A percentile compares a stretch with the other conserved stretches of the same genome.
Evolutionary conservation across 164 flowering plant species (phyloP).

Genomic region (Akebia trifoliata): DNA sequence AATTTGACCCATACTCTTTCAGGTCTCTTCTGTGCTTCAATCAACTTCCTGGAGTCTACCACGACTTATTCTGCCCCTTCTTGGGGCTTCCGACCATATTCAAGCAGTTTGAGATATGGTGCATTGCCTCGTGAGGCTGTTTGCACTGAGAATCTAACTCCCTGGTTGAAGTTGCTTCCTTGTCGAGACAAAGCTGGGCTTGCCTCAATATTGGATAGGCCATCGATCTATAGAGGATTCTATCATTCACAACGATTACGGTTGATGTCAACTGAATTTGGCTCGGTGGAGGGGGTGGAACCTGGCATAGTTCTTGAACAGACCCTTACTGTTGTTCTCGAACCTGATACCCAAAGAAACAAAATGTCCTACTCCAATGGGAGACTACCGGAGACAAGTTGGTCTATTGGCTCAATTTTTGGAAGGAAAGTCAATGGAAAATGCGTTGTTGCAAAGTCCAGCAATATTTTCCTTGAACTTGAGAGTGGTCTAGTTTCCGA

Average conservation of each 20-base stretch:
- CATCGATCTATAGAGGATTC: slow-evolving; percentile 82
- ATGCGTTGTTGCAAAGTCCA: slow-evolving; percentile 80
- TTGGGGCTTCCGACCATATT: slow-evolving; percentile 50
- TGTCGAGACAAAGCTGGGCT: slow-evolving; percentile 97
- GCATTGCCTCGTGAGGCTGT: slow-evolving; percentile 96
- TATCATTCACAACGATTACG: slow-evolving; percentile 88
- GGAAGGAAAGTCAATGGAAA: slow-evolving; percentile 55
- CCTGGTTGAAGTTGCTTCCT: slow-evolving; percentile 97
- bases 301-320: slow-evolving; percentile 70
- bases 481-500: slow-evolving; percentile 48
- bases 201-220: slow-evolving; percentile 76
- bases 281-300: slow-evolving; percentile 20
- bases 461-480: slow-evolving; percentile 64
- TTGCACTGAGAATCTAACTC: slow-evolving; percentile 97
- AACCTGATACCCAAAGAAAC: slow-evolving; percentile 39
- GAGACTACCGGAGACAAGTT: slow-evolving; percentile 51
- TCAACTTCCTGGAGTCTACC: slow-evolving; percentile 85
- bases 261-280: slow-evolving; percentile 47
- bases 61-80: slow-evolving; percentile 72
- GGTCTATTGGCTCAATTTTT: slow-evolving; percentile 80
- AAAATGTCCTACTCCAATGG: slow-evolving; percentile 22
- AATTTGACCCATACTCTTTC: slow-evolving; percentile 90
- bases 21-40: slow-evolving; percentile 94
- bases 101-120: slow-evolving; percentile 75
- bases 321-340: slow-evolving; percentile 85